Evolutionary conservation across 306 rosid genomes (phyloP), one percentile per base, ranked within the genome.

Genomic region (Citrullus amarus): DNA sequence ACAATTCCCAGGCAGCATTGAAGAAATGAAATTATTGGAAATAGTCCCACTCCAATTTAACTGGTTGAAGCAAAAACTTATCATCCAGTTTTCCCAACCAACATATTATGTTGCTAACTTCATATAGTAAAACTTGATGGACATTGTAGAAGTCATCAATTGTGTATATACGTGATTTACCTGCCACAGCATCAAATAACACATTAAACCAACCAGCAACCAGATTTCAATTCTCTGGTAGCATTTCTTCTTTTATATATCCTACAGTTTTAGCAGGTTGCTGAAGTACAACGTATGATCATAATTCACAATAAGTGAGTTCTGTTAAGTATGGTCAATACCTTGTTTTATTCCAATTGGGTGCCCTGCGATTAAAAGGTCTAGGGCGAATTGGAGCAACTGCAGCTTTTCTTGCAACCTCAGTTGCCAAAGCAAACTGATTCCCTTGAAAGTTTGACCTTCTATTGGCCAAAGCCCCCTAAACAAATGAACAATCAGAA

Each of bases 301-400:
- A 28, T 53, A 15, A 50, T 50, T 71, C 30, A 28, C 14, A 46
- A 30, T 12, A n/a, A 28, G 17, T 56, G 14, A 38, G 20, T 55
- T 4, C 30, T 0, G 28, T 54, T 9, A 39, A 28, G 41, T 20
- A 7, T 2, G 22, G 34, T 9, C 7, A 38, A 74, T 87, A 95
- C 99, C 99, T 92, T 91, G 93, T 44, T 89, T 87, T 87, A 75
- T 86, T 96, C 96, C 91, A 89, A 88, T 81, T 88, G 80, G 91
- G 84, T 53, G 61, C 66, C 88, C 83, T 82, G 83, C 81, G 85
- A 50, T 82, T 83, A 67, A 90, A 84, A 82, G 73, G 80, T 81
- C 86, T 86, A 75, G 79, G 82, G 67, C 81, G 89, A 48, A 83
- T 58, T n/a, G 98, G 92, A 81, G 87, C 93, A 85, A 68, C 79